A percentile compares a stretch with the other conserved stretches of the same genome.
Evolutionary conservation across 2,329 filamentous ascomycete species (phyloP).

Genomic region (Thielaviopsis euricoi): DNA sequence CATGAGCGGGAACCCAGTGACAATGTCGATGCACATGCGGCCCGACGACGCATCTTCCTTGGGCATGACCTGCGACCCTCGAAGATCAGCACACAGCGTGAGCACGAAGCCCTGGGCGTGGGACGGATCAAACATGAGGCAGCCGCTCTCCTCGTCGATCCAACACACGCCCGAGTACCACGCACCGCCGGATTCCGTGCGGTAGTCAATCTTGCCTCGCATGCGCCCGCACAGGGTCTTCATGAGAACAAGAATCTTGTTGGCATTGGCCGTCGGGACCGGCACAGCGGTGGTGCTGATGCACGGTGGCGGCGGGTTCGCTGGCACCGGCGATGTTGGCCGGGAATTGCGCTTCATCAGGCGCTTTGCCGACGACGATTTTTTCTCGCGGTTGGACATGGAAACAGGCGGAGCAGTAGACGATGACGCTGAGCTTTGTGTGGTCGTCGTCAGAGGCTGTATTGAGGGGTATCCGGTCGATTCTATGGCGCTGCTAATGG

Average conservation of each 20-base stretch:
- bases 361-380: conserved; percentile 30
- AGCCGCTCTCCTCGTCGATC: conserved; percentile 60
- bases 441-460: conserved; percentile 15
- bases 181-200: conserved; percentile 38
- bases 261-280: conserved; percentile 49
- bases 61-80: conserved; percentile 17
- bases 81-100: conserved; percentile 8
- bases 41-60: conserved; percentile 16
- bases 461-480: conserved; percentile 27
- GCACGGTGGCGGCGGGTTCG: conserved; percentile 29
- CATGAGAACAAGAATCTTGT: conserved; percentile 60
- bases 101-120: conserved; percentile 3
- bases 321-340: conserved; percentile 40
- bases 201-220: conserved; percentile 62
- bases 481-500: conserved; percentile 24
- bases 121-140: conserved; percentile 55
- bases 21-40: conserved; percentile 6
- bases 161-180: conserved; percentile 62
- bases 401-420: conserved; percentile 13
- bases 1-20: conserved; percentile 8
- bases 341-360: conserved; percentile 39
- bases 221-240: conserved; percentile 62
- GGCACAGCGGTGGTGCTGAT: conserved; percentile 44
- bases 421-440: conserved; percentile 13
- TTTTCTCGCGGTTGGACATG: conserved; percentile 20